Evolutionary conservation across 1,284 basidiomycete genomes (phyloP), one percentile per base, ranked within the genome.

Genomic region (Leccinum cinnamomeum): DNA sequence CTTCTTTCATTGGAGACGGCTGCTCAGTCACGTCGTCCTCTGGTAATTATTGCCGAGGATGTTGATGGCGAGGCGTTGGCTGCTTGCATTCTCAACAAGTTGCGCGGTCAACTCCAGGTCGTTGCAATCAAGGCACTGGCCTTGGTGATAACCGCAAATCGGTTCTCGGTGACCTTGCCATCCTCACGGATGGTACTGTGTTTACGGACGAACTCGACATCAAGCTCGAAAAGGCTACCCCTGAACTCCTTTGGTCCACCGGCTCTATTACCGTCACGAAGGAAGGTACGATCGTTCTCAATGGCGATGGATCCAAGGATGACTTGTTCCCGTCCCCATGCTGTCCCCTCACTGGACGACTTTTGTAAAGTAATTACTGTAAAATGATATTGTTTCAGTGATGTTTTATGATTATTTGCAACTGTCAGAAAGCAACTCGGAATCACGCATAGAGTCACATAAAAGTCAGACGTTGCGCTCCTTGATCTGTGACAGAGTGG

Each of bases 141-240:
- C 98, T 99, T 77, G 97, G 97, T 76, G 97, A 98, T 82, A 98
- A 98, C 89, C 90, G 97, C 79, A 99, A 98, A 84, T 92, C 89
- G 65, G 95, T 98, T 79, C 91, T 98, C 59, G 97, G 97, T 63
- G 97, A 98, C 76, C 84, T 98, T 64, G 95, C 93, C 65, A 97
- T 98, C 80, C 88, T 99, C 69, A 98, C 96, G 12, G 97, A 96
- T 62, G 95, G 95, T 68, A 95, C 94, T 64, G 96, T 98, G 79
- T 98, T 98, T 84, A 95, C 94, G 53, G 96, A 98, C 75, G 97
- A 99, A 77, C 87, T 99, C 68, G 97, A 98, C 80, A 92, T 97
- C 82, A 98, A 98, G 82, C 91, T 98, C 65, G 95, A 98, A 77
- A 89, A 90, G 67, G 92, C 92, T 33, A 95, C 93, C 3, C 79